Percentiles rank a stretch among this genome's conserved stretches.
Conservation (phyloP, 257 asterid species). For the Petrea volubilis region DNA sequence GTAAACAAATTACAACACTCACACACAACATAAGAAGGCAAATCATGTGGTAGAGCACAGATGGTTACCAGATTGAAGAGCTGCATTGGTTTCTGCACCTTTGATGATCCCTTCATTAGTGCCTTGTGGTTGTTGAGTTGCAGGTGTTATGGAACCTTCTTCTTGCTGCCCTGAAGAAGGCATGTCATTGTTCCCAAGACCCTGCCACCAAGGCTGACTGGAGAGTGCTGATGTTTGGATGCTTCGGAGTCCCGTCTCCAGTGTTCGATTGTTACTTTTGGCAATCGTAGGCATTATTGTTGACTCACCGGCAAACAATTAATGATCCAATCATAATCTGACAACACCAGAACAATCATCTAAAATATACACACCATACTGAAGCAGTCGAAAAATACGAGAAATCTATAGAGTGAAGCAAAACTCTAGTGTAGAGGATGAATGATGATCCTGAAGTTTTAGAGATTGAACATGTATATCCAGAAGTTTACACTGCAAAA, state of each 20-base stretch:
- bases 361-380: not conserved
- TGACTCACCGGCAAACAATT: slow-evolving; percentile 31
- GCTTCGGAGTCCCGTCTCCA: slow-evolving; percentile 45
- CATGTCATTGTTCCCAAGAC: slow-evolving; percentile 51
- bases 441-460: not conserved
- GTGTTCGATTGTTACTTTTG: slow-evolving; percentile 43
- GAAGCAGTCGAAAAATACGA: not conserved
- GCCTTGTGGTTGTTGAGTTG: slow-evolving; percentile 30
- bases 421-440: not conserved
- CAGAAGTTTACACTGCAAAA: slow-evolving; percentile 4
- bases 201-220: slow-evolving; percentile 77
- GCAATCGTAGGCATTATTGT: slow-evolving; percentile 69
- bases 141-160: slow-evolving; percentile 32
- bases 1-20: not conserved
- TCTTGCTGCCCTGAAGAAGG: slow-evolving; percentile 41
- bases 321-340: slow-evolving; percentile 32
- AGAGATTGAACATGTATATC: not conserved
- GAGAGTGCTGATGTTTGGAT: slow-evolving; percentile 42
- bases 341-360: slow-evolving; percentile 19
- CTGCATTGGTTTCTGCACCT: slow-evolving; percentile 34
- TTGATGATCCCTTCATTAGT: slow-evolving; percentile 36
- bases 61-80: slow-evolving; percentile 48
- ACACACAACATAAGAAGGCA: not conserved
- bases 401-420: not conserved
- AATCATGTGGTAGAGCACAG: slow-evolving; percentile 14